Percentiles rank a stretch among this genome's conserved stretches.
These are phyloP conservation scores for Pterulicium gracile DNA, from an alignment of 1,284 basidiomycete genomes.

Conservation along the genomic window DNA sequence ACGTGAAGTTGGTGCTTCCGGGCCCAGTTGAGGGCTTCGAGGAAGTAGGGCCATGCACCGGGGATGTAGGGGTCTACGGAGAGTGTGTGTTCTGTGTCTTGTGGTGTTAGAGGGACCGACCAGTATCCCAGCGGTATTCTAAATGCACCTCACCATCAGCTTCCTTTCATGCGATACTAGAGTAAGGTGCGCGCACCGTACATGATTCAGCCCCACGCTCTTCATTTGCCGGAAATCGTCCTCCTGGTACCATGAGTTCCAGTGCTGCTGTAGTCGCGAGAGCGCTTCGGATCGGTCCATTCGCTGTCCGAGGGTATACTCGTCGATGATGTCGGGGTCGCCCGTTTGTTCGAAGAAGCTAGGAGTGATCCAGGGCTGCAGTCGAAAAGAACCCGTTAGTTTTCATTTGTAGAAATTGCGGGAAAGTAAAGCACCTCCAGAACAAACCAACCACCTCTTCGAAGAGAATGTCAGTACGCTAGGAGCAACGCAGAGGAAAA, in stretches of 20 bases:
- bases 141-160: constrained; percentile 6
- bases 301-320: constrained; percentile 37
- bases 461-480: neutral
- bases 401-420: neutral
- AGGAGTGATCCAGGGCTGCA: constrained; percentile 74
- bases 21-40: constrained; percentile 58
- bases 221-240: constrained; percentile 55
- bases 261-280: constrained; percentile 33
- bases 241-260: constrained; percentile 64
- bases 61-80: constrained; percentile 46
- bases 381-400: no score
- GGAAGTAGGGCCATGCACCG: constrained; percentile 61
- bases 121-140: constrained; percentile 70
- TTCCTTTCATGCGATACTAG: constrained; percentile 4
- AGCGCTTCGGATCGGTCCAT: constrained; percentile 25
- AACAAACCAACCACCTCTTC: neutral
- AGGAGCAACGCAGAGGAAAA: no score
- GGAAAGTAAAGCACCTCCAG: neutral
- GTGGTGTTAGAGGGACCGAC: constrained; percentile 54
- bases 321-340: constrained; percentile 53
- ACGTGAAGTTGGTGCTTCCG: constrained; percentile 43
- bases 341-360: constrained; percentile 56
- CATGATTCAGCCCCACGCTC: constrained; percentile 69
- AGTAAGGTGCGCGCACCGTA: constrained; percentile 35
- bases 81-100: constrained; percentile 37